Base-by-base conservation (phyloP, 305 asterid genomes). In the Solanum hybrid region DNA sequence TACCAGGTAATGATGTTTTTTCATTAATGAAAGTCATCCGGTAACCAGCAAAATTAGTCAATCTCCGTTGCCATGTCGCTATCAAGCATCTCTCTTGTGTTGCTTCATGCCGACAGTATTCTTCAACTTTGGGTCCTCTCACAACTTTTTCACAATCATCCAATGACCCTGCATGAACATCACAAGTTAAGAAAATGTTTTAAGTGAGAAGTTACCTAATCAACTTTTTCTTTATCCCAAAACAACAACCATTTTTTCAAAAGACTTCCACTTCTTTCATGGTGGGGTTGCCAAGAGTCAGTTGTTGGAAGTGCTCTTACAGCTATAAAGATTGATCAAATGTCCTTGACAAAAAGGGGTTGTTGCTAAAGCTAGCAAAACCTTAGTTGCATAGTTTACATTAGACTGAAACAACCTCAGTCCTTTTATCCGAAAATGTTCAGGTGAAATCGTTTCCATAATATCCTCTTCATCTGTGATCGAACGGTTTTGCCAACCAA, bases 61-160 rank as follows among this genome's bases (percentile, higher is more conserved):
- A 88, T 90, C 92, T 89, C 91, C 77, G 93, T 91, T 90, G 92
- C 93, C 85, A 93, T 91, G 93, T 94, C 95, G 89, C 94, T 77
- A 90, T 94, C 95, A 90, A 87, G 92, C 93, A 88, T 92, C 93
- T 91, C 93, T 91, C 89, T 91, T 87, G n/a, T 78, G 89, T 91
- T 61, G 93, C 89, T 93, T 90, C 93, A 87, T 91, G 93, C 94
- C 92, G 93, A 93, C 95, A 92, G 90, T 90, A 72, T 89, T 87
- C 89, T 90, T 92, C 93, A 88, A 90, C 92, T 92, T 91, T 91
- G 95, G 95, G 96, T 93, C 95, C 94, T 94, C 94, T 80, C 88
- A 38, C 83, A 87, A 90, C 94, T 36, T 36, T 36, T 36, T 36
- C 38, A 36, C 38, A 36, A 92, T 92, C 94, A 92, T 89, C 94